Conservation (phyloP, 495 filamentous ascomycete species). For the Echria macrotheca region DNA sequence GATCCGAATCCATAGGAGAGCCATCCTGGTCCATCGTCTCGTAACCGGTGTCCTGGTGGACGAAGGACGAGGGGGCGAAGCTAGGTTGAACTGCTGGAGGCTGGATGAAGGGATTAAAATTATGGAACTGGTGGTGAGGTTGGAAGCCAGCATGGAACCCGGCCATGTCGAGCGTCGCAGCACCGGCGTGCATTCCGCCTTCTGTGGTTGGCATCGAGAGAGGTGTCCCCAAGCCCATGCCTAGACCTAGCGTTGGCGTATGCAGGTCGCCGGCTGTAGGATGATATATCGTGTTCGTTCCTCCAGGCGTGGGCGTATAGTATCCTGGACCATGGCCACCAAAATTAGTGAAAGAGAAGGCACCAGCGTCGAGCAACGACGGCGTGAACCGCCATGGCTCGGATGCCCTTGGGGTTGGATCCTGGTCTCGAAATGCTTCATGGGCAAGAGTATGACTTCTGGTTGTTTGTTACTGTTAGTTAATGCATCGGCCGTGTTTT, state of each 20-base stretch:
- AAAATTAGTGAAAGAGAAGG: slow-evolving; percentile 71
- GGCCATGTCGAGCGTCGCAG: slow-evolving; percentile 50
- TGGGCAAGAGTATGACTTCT: slow-evolving; percentile 37
- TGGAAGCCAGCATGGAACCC: slow-evolving; percentile 54
- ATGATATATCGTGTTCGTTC: slow-evolving; percentile 77
- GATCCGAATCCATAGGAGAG: slow-evolving; percentile 52
- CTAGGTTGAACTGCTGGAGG: slow-evolving; percentile 48
- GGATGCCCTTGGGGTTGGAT: slow-evolving; percentile 69
- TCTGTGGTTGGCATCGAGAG: slow-evolving; percentile 71
- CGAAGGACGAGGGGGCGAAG: slow-evolving; percentile 76
- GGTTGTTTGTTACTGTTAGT: slow-evolving; percentile 9
- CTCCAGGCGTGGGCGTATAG: slow-evolving; percentile 83
- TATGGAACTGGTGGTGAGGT: slow-evolving; percentile 59
- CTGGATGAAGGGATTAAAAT: slow-evolving; percentile 67
- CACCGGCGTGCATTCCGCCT: slow-evolving; percentile 48
- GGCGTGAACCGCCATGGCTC: slow-evolving; percentile 83
- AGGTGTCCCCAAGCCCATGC: slow-evolving; percentile 72
- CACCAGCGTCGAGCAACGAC: slow-evolving; percentile 77
- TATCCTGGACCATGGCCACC: slow-evolving; percentile 75
- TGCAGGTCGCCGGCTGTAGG: slow-evolving; percentile 84
- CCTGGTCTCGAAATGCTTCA: slow-evolving; percentile 64
- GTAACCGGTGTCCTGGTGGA: slow-evolving; percentile 69
- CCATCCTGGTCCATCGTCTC: slow-evolving; percentile 71
- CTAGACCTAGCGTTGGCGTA: slow-evolving; percentile 62
- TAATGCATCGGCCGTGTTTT: too few relatives aligned